These are phyloP conservation scores for Komagataella kurtzmanii DNA, from an alignment of 805 yeast genomes.

Conservation along the genomic window DNA sequence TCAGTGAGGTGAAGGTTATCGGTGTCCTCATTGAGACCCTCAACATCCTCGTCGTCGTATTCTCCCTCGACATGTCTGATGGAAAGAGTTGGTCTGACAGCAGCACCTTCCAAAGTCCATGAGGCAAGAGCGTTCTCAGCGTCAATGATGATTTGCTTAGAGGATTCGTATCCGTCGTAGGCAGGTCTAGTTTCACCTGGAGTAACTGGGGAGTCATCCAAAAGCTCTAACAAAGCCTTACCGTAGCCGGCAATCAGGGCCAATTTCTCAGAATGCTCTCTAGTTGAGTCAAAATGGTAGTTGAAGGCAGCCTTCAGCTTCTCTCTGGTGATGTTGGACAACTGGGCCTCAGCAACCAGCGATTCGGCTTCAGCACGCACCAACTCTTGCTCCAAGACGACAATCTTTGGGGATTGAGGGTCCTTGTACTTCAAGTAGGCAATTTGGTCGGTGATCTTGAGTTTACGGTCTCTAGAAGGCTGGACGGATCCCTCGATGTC, in stretches of 20 bases:
- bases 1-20: constrained; percentile 36
- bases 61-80: constrained; percentile 33
- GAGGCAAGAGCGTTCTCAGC: constrained; percentile 74
- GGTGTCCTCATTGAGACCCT: constrained; percentile 32
- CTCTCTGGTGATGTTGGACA: constrained; percentile 79
- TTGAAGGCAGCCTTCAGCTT: constrained; percentile 74
- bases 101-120: constrained; percentile 78
- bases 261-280: constrained; percentile 77
- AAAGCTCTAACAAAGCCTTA: constrained; percentile 69
- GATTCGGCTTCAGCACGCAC: constrained; percentile 90
- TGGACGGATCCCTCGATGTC: constrained; percentile 81
- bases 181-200: constrained; percentile 91
- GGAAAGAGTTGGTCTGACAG: constrained; percentile 68
- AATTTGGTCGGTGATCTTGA: constrained; percentile 73
- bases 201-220: constrained; percentile 76
- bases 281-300: constrained; percentile 74
- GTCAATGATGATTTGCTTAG: constrained; percentile 76
- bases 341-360: constrained; percentile 83
- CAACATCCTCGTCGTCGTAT: constrained; percentile 43
- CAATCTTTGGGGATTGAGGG: constrained; percentile 73
- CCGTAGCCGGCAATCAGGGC: constrained; percentile 86
- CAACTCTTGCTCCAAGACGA: constrained; percentile 74
- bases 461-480: constrained; percentile 80
- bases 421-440: constrained; percentile 77
- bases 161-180: constrained; percentile 80